Percentiles rank a stretch among this genome's conserved stretches.
Evolutionary conservation across 2,329 filamentous ascomycete genomes (phyloP).

Genomic region (Cladosporium sp.): DNA sequence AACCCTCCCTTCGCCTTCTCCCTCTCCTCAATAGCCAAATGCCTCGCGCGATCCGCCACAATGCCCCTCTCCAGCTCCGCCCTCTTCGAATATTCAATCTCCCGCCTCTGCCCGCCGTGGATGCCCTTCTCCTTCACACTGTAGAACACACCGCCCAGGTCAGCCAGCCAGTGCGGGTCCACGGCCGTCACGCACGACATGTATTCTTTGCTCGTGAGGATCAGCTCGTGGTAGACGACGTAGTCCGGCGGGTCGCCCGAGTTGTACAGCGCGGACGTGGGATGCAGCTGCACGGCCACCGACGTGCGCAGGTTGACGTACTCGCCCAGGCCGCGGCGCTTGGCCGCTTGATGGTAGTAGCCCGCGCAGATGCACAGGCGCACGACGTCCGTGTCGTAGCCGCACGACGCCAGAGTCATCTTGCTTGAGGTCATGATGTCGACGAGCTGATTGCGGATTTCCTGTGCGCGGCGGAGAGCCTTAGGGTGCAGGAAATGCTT

Average conservation of each 20-base stretch:
- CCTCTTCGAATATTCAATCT: constrained; percentile 35
- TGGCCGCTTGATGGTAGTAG: constrained; percentile 97
- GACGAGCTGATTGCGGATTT: constrained; percentile 88
- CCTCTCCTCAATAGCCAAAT: constrained; percentile 23
- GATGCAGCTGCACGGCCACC: constrained; percentile 90
- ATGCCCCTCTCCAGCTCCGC: constrained; percentile 34
- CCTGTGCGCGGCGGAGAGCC: constrained; percentile 83
- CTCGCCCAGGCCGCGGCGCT: constrained; percentile 93
- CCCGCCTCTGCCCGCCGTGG: constrained; percentile 28
- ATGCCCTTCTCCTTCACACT: constrained; percentile 95
- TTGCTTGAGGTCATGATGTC: constrained; percentile 95
- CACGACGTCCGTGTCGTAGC: constrained; percentile 95
- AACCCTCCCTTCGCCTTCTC: constrained; percentile 18
- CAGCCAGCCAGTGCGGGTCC: constrained; percentile 95
- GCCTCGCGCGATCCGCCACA: constrained; percentile 28
- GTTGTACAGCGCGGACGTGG: constrained; percentile 89
- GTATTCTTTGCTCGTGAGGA: constrained; percentile 95
- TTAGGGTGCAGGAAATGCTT: constrained; percentile 96
- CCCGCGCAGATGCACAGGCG: constrained; percentile 96
- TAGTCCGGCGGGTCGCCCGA: constrained; percentile 93
- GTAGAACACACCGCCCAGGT: constrained; percentile 95
- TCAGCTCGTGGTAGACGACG: constrained; percentile 96
- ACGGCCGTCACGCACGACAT: constrained; percentile 97
- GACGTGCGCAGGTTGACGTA: constrained; percentile 96
- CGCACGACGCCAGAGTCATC: constrained; percentile 82